phyloP scores from a whole-genome alignment of 2,329 filamentous ascomycete species.

The Davidsoniella australis region DNA sequence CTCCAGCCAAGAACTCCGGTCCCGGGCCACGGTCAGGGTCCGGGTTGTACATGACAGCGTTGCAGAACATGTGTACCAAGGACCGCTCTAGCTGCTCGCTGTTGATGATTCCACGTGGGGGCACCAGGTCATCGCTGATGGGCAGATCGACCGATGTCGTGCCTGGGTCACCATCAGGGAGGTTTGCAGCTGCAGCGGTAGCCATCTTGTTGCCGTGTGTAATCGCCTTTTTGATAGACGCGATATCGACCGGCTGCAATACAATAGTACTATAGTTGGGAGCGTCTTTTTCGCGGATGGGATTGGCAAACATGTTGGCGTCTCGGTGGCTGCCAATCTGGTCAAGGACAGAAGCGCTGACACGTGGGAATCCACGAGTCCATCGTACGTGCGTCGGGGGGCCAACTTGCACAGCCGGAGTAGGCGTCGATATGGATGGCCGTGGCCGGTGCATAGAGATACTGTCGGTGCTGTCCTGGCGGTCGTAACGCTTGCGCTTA shows the following conservation, averaged over 20 bases:
- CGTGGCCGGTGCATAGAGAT: conserved; percentile 21
- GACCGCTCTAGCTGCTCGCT: conserved; percentile 84
- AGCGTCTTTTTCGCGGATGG: conserved; percentile 56
- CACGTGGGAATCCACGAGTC: conserved; percentile 59
- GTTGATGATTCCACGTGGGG: conserved; percentile 83
- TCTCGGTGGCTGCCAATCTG: conserved; percentile 62
- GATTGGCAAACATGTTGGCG: conserved; percentile 63
- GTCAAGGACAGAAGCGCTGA: conserved; percentile 55
- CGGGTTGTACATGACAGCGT: conserved; percentile 96
- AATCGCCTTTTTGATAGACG: conserved; percentile 59
- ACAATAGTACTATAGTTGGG: conserved; percentile 62
- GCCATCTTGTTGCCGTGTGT: conserved; percentile 54
- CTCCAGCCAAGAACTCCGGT: conserved; percentile 35
- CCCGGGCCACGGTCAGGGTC: conserved; percentile 59
- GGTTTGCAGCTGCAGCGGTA: conserved; percentile 39
- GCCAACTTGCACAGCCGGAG: conserved; percentile 16
- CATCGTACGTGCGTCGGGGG: conserved; percentile 55
- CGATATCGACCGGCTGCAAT: conserved; percentile 59
- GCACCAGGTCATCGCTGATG: conserved; percentile 58
- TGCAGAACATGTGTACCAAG: conserved; percentile 90
- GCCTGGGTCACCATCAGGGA: conserved; percentile 40
- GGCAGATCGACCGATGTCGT: conserved; percentile 45
- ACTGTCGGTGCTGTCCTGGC: conserved; percentile 32
- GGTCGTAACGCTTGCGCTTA: conserved; percentile 42
- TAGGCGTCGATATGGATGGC: conserved; percentile 20